phyloP scores from a whole-genome alignment of 179 eudicot genomes.

The Heliamphora ciliata region DNA sequence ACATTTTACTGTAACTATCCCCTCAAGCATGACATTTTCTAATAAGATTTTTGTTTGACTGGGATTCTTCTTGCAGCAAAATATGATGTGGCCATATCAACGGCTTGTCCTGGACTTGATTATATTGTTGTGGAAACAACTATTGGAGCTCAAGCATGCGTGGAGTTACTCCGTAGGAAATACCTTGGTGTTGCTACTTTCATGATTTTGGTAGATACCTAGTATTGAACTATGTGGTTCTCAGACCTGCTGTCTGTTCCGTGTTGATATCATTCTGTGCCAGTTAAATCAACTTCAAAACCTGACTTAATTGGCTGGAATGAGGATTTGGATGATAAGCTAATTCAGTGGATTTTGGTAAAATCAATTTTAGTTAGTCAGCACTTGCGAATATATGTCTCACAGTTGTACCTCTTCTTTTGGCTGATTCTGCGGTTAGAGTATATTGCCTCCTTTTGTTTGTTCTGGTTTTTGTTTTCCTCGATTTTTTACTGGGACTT shows the following conservation, averaged over 20 bases:
- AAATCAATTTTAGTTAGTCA: neutral
- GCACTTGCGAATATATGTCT: neutral
- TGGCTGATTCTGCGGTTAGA: neutral
- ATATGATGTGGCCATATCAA: conserved; percentile 91
- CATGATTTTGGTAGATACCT: conserved; percentile 77
- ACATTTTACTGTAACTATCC: neutral
- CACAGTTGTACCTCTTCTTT: neutral
- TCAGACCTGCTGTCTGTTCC: neutral
- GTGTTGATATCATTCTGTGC: neutral
- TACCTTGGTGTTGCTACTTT: conserved; percentile 94
- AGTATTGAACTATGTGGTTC: neutral
- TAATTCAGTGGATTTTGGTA: neutral
- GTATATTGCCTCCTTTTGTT: neutral
- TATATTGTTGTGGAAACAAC: conserved; percentile 94
- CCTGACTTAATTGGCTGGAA: neutral
- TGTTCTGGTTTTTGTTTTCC: neutral
- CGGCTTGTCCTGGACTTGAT: conserved; percentile 93
- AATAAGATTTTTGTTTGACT: conserved; percentile 10
- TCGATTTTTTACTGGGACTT: neutral
- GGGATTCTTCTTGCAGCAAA: conserved; percentile 45
- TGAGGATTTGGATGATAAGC: neutral
- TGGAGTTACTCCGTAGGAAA: conserved; percentile 74
- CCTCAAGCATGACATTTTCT: neutral
- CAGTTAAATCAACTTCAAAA: neutral
- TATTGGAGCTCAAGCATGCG: conserved; percentile 87